These are phyloP conservation scores for Aspergillus fischeri DNA, from an alignment of 2,329 filamentous ascomycete genomes.

Conservation along the genomic window DNA sequence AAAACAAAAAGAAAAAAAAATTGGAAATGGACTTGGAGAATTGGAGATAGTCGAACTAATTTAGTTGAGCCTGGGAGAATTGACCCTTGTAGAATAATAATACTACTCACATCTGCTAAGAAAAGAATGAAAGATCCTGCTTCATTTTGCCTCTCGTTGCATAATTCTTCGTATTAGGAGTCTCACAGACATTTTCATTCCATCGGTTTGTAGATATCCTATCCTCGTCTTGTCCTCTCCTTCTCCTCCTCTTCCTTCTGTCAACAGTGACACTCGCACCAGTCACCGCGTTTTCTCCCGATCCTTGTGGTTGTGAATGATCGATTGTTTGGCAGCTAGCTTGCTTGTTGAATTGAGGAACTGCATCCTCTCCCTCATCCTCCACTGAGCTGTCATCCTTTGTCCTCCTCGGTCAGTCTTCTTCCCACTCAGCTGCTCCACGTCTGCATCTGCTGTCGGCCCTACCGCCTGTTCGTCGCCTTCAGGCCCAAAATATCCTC, in stretches of 20 bases:
- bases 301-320: slow-evolving; percentile 2
- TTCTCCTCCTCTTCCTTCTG: slow-evolving; percentile 2
- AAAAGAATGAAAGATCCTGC: not conserved
- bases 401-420: slow-evolving; percentile 13
- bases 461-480: slow-evolving; percentile 14
- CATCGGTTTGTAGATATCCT: slow-evolving; percentile 2
- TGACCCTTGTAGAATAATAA: not conserved
- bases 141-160: not conserved
- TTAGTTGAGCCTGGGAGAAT: not conserved
- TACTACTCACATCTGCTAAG: not conserved
- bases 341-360: slow-evolving; percentile 9
- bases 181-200: slow-evolving; percentile 3
- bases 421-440: slow-evolving; percentile 18
- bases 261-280: not conserved
- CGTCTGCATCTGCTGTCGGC: slow-evolving; percentile 17
- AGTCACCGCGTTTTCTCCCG: slow-evolving; percentile 4
- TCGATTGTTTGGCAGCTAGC: not conserved
- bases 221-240: slow-evolving; percentile 1
- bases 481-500: not conserved
- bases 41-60: not conserved
- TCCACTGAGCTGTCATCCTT: slow-evolving; percentile 16
- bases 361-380: slow-evolving; percentile 4
- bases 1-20: not conserved
- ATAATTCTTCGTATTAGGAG: not conserved
- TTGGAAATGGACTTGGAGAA: not conserved